phyloP scores from a whole-genome alignment of 1,284 basidiomycete species.

The Ganoderma multipileum region DNA sequence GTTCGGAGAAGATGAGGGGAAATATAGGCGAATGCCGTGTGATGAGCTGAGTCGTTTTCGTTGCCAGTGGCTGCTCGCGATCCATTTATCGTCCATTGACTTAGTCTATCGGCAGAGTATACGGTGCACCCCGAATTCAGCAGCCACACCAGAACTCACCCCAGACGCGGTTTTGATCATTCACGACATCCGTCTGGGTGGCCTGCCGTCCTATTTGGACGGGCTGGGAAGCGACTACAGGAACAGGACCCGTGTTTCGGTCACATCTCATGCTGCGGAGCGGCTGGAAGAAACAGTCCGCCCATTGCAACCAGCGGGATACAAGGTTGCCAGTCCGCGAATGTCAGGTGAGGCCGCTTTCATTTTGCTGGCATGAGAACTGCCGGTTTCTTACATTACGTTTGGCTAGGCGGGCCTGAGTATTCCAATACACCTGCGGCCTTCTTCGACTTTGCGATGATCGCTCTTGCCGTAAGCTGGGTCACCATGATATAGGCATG shows the following conservation, averaged over 20 bases:
- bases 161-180: neutral
- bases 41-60: neutral
- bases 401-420: neutral
- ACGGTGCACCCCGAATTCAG: neutral
- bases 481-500: neutral
- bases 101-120: neutral
- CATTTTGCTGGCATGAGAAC: slow-evolving; percentile 6
- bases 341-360: slow-evolving; percentile 13
- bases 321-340: neutral
- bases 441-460: slow-evolving; percentile 5
- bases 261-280: slow-evolving; percentile 7
- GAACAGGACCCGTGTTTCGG: slow-evolving; percentile 1
- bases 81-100: neutral
- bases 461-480: slow-evolving; percentile 6
- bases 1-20: neutral
- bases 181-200: neutral
- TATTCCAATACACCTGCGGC: neutral
- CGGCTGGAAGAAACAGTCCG: neutral
- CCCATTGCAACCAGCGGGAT: neutral
- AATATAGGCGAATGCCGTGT: neutral
- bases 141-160: neutral
- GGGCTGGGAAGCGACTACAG: neutral
- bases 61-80: neutral
- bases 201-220: neutral
- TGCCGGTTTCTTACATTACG: neutral